Conservation (phyloP, 768 basidiomycete species). For the Suillus paluster region DNA sequence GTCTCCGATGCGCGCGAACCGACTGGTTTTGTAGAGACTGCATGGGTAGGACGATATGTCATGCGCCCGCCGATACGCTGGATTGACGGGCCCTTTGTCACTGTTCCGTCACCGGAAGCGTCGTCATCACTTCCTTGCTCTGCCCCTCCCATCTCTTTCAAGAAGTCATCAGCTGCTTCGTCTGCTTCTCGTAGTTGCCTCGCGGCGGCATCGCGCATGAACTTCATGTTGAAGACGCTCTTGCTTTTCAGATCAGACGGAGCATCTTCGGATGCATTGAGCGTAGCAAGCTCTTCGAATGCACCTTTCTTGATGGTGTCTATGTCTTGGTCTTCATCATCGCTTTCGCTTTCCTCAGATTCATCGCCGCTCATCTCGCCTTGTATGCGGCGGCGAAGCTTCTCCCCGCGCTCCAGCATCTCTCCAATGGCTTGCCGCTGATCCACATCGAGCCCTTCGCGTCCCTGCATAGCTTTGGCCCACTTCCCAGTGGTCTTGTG, state of each 20-base stretch:
- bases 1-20: conserved; percentile 53
- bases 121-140: conserved; percentile 37
- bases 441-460: conserved; percentile 69
- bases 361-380: conserved; percentile 66
- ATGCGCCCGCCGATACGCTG: conserved; percentile 72
- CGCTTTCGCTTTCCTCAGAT: conserved; percentile 47
- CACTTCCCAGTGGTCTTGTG: conserved; percentile 91
- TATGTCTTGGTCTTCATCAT: conserved; percentile 42
- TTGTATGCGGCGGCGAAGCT: conserved; percentile 73
- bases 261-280: conserved; percentile 47
- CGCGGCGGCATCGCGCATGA: conserved; percentile 92
- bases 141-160: conserved; percentile 63
- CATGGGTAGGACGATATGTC: conserved; percentile 57
- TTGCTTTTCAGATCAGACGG: conserved; percentile 47
- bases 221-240: conserved; percentile 94
- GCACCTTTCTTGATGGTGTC: conserved; percentile 62
- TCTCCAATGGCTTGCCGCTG: conserved; percentile 75
- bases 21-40: conserved; percentile 22
- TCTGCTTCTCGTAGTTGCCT: conserved; percentile 61
- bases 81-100: conserved; percentile 41
- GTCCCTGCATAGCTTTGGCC: conserved; percentile 75
- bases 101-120: conserved; percentile 32
- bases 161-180: conserved; percentile 72
- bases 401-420: conserved; percentile 85
- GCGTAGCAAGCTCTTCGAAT: conserved; percentile 73